Evolutionary conservation across 495 filamentous ascomycete species (phyloP).

Genomic region (Neurospora intermedia): DNA sequence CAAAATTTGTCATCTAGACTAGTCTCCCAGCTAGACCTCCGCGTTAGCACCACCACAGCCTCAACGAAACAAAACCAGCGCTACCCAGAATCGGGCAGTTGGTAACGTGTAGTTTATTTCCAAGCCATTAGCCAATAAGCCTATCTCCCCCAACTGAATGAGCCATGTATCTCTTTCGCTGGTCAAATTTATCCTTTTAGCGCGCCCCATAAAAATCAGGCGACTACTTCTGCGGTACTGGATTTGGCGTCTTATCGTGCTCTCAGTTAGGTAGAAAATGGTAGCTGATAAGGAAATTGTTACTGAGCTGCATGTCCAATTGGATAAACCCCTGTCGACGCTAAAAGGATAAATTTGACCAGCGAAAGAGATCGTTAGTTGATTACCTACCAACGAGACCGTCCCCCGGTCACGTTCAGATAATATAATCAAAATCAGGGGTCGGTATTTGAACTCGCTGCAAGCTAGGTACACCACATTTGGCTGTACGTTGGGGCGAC

Average conservation of each 20-base stretch:
- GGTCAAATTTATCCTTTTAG: no score
- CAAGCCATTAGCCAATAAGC: background rate
- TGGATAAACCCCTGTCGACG: no score
- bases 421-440: background rate
- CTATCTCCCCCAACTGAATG: background rate
- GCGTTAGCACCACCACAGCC: background rate
- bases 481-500: background rate
- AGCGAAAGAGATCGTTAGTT: no score
- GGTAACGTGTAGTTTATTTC: background rate
- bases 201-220: no score
- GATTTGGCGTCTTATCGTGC: no score
- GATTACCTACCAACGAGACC: background rate
- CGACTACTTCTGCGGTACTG: no score
- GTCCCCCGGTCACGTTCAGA: background rate
- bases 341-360: no score
- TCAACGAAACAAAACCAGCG: background rate
- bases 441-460: background rate
- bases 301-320: no score
- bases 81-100: background rate
- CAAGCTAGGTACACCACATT: background rate
- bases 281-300: no score
- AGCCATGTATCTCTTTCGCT: background rate
- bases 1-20: background rate
- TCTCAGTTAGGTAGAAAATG: no score
- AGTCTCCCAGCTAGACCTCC: background rate